Base-by-base conservation (phyloP, 352 stramenopile genomes). In the Globisporangium lucens region DNA sequence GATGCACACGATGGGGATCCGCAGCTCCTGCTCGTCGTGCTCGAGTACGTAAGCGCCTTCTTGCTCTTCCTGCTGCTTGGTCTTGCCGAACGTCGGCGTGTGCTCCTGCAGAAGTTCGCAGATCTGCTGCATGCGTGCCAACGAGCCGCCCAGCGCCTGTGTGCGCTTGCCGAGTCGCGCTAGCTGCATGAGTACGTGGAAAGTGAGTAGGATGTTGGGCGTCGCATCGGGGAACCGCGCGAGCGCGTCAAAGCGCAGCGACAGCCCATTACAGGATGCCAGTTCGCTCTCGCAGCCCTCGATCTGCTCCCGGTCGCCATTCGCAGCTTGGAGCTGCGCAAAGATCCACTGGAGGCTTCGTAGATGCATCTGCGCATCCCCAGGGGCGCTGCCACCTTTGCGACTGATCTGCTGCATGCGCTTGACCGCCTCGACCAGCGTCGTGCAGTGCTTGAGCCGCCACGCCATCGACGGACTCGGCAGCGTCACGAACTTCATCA, bases 341-440 rank as follows among this genome's bases (percentile, higher is more conserved):
- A 69, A 74, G 29, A 91, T 80, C 83, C 83, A 91, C 57, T 87
- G 76, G 2, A 90, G 52, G 53, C 73, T 79, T 7, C 72, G 69
- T 8, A 79, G 68, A 33, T 84, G 73, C 0, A 72, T 65, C 2
- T 71, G 52, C 7, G 62, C 20, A 33, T 89, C 77, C 2, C 30
- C 22, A n/a, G 77, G 69, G 10, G 4, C 10, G 13, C 10, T 43
- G 13, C 36, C 36, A 43, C 10, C 0, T 43, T 43, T 43, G 6
- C 10, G 10, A 15, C 10, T 43, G 3, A 57, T 35, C 35, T 77
- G 64, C 22, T 29, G 41, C 72, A 91, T 77, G 4, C 66, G 65
- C 20, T 74, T 75, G 49, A 85, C 66, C 29, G 83, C 81, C 17
- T 91, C 83, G 12, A 67, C 61, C 0, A 87, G 49, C 41, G 71